Evolutionary conservation across 2,329 filamentous ascomycete genomes (phyloP).

Genomic region (Thelonectria rubi): DNA sequence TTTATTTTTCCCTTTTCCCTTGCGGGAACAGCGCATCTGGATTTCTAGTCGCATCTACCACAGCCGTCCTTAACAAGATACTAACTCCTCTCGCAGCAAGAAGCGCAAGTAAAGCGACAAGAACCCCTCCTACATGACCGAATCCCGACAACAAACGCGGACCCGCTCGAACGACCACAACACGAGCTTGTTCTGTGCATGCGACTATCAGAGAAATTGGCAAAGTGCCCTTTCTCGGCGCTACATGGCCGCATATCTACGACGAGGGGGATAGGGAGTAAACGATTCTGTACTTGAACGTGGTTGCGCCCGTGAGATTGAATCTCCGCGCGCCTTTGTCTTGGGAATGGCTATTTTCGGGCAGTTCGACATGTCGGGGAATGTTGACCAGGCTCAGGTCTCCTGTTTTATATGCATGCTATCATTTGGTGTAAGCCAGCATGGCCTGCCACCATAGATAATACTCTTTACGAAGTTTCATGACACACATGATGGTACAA

Average conservation of each 20-base stretch:
- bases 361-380: not conserved
- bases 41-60: no score
- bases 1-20: no score
- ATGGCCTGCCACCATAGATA: slow-evolving; percentile 1
- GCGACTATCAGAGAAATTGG: not conserved
- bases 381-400: not conserved
- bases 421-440: not conserved
- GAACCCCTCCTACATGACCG: slow-evolving; percentile 4
- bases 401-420: not conserved
- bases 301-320: not conserved
- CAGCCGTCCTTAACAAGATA: not conserved
- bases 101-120: slow-evolving; percentile 34
- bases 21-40: no score
- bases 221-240: not conserved
- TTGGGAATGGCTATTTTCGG: not conserved
- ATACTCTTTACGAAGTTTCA: slow-evolving; percentile 16
- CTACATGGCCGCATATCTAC: not conserved
- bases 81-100: slow-evolving; percentile 35
- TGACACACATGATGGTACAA: slow-evolving; percentile 2
- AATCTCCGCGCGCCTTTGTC: not conserved
- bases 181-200: slow-evolving; percentile 1
- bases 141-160: not conserved
- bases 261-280: not conserved
- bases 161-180: not conserved
- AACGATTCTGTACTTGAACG: not conserved